These are phyloP conservation scores for Brassica juncea DNA, from an alignment of 345 rosid species.

Conservation along the genomic window DNA sequence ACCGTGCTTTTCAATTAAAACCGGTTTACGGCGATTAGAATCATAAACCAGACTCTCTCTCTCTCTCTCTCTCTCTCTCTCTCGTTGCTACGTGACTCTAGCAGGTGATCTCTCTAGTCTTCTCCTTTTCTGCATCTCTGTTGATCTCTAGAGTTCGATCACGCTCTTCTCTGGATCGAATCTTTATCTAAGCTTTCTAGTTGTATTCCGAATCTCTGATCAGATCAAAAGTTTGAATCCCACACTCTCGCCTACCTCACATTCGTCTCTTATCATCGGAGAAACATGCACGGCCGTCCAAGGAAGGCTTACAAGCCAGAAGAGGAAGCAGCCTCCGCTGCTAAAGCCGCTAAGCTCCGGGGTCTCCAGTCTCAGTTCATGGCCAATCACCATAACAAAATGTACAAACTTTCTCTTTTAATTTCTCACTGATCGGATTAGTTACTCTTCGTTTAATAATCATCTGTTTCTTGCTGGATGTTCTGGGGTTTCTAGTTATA, in stretches of 20 bases:
- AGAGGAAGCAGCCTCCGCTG: conserved; percentile 65
- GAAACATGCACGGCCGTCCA: conserved; percentile 84
- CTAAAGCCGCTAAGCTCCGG: conserved; percentile 72
- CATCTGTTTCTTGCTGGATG: background rate
- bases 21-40: background rate
- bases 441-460: background rate
- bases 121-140: background rate
- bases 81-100: conserved; percentile 14
- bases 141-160: background rate
- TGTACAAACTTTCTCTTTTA: conserved; percentile 41
- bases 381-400: conserved; percentile 61
- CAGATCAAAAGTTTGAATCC: too few species aligned
- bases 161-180: background rate
- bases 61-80: background rate
- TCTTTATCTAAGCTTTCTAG: background rate
- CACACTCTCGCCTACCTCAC: too few species aligned
- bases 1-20: background rate
- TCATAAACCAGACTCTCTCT: background rate
- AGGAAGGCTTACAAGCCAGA: conserved; percentile 45
- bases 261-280: background rate
- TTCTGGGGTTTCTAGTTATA: conserved; percentile 51
- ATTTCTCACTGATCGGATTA: background rate
- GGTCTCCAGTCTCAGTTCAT: conserved; percentile 69
- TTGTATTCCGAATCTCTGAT: background rate
- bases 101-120: conserved; percentile 7